A percentile compares a stretch with the other conserved stretches of the same genome.
phyloP scores from a whole-genome alignment of 2,329 filamentous ascomycete genomes.

The Didymella arachidicola region DNA sequence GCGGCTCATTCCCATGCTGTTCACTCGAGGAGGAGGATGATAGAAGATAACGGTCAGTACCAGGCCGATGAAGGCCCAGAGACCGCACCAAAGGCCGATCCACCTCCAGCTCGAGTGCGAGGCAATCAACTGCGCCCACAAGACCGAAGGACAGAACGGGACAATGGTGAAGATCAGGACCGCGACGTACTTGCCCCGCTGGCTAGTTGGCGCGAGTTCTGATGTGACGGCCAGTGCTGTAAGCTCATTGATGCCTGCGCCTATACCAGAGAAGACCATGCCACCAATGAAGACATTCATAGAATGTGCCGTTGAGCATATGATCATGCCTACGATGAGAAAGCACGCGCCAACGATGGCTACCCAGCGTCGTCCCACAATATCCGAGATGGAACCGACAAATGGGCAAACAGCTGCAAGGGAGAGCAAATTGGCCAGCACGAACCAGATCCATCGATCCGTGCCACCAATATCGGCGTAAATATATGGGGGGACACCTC shows the following conservation, averaged over 20 bases:
- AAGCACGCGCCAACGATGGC: conserved; percentile 39
- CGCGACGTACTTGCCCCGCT: conserved; percentile 69
- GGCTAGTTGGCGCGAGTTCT: conserved; percentile 70
- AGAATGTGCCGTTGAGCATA: conserved; percentile 36
- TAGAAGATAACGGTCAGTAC: conserved; percentile 57
- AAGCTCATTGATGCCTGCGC: conserved; percentile 72
- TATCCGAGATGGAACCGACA: conserved; percentile 59
- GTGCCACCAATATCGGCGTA: conserved; percentile 67
- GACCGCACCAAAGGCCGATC: conserved; percentile 60
- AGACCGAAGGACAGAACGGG: conserved; percentile 67
- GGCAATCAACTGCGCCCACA: conserved; percentile 67
- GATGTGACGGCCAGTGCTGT: conserved; percentile 72
- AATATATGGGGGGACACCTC: conserved; percentile 54
- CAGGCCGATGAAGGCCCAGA: conserved; percentile 62
- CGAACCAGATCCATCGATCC: conserved; percentile 65
- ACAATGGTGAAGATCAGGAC: conserved; percentile 67
- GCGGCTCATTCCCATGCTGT: conserved; percentile 41
- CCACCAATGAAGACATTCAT: conserved; percentile 41
- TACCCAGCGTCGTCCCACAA: conserved; percentile 43
- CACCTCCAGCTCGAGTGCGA: conserved; percentile 60
- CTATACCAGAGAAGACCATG: conserved; percentile 65
- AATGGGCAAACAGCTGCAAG: conserved; percentile 67
- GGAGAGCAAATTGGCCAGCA: conserved; percentile 61
- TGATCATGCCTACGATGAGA: conserved; percentile 48
- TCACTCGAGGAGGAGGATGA: conserved; percentile 53